Evolutionary conservation across 768 basidiomycete genomes (phyloP).

Genomic region (Neoboletus magnificus): DNA sequence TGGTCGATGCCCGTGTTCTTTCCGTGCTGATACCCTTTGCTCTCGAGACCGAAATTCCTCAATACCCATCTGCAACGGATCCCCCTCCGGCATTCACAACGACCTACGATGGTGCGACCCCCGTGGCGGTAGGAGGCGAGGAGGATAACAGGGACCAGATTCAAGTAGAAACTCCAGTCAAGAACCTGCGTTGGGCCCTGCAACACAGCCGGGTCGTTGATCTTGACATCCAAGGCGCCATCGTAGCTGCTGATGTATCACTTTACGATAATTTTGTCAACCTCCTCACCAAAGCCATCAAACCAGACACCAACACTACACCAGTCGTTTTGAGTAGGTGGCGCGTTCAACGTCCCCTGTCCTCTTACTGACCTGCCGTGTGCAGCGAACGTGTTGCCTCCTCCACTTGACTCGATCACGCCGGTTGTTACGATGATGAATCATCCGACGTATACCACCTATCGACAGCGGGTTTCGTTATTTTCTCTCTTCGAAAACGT

Average conservation of each 20-base stretch:
- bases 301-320: slow-evolving; percentile 27
- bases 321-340: slow-evolving; percentile 64
- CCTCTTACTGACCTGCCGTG: not conserved
- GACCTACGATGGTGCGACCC: slow-evolving; percentile 48
- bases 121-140: slow-evolving; percentile 28
- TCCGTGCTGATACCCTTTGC: slow-evolving; percentile 61
- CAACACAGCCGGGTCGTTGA: slow-evolving; percentile 62
- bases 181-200: slow-evolving; percentile 65
- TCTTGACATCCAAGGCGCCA: slow-evolving; percentile 58
- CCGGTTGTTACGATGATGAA: slow-evolving; percentile 80
- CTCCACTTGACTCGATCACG: slow-evolving; percentile 65
- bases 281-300: slow-evolving; percentile 59
- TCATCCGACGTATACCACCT: slow-evolving; percentile 68
- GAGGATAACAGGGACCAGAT: slow-evolving; percentile 11
- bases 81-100: slow-evolving; percentile 44
- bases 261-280: slow-evolving; percentile 70
- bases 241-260: slow-evolving; percentile 45
- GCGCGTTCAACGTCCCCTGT: not conserved
- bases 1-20: slow-evolving; percentile 40
- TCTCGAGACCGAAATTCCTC: slow-evolving; percentile 45
- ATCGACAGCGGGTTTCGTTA: slow-evolving; percentile 67
- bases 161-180: slow-evolving; percentile 41
- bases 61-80: slow-evolving; percentile 27
- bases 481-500: slow-evolving; percentile 73
- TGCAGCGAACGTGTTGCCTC: slow-evolving; percentile 76